phyloP scores from a whole-genome alignment of 164 flowering plant species.

The Dillenia suffruticosa region DNA sequence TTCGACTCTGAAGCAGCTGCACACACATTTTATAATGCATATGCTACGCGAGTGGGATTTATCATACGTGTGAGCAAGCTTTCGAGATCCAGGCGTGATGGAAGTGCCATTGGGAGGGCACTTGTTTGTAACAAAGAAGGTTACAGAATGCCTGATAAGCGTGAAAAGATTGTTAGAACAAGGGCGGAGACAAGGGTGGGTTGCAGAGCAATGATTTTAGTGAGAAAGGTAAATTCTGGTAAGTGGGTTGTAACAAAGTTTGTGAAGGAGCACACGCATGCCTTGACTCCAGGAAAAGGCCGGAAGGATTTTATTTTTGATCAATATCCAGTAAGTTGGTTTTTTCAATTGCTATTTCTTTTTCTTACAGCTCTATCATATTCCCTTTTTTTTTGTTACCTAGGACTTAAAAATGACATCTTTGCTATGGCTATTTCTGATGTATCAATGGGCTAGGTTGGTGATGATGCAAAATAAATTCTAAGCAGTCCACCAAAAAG shows the following conservation, averaged over 20 bases:
- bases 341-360: neutral
- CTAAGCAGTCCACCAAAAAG: no score
- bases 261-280: constrained; percentile 55
- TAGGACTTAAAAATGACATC: no score
- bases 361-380: neutral
- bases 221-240: constrained; percentile 46
- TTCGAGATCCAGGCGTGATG: constrained; percentile 78
- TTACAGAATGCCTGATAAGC: constrained; percentile 46
- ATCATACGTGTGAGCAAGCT: constrained; percentile 68
- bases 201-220: constrained; percentile 63
- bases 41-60: constrained; percentile 65
- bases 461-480: no score
- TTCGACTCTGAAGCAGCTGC: constrained; percentile 76
- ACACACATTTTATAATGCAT: constrained; percentile 66
- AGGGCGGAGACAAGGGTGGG: constrained; percentile 60
- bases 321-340: constrained; percentile 50
- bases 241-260: constrained; percentile 65
- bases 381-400: neutral
- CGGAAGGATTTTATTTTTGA: constrained; percentile 47
- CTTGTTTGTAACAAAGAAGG: constrained; percentile 83
- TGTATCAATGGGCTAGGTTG: no score
- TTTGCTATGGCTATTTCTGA: no score
- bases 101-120: constrained; percentile 66
- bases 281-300: constrained; percentile 50
- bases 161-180: constrained; percentile 39